Base-by-base conservation (phyloP, 2,329 filamentous ascomycete genomes). In the Ceratocystis harringtonii region DNA sequence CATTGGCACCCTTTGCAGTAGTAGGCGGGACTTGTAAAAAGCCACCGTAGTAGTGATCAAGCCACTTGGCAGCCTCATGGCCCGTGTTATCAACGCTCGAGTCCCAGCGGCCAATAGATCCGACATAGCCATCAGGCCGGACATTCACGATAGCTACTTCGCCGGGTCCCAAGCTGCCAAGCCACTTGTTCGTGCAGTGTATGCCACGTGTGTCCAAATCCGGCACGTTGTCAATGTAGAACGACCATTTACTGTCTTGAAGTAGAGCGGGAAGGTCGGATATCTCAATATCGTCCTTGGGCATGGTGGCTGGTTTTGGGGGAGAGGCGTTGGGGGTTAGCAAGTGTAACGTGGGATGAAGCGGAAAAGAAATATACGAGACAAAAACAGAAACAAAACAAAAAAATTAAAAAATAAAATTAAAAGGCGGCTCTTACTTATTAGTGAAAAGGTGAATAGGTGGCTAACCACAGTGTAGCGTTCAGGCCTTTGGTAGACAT, bases 71-170 rank as follows among this genome's bases (percentile, higher is more conserved):
- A 7, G 81, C 81, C 60, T 79, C 76, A 52, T 78, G 72, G 52
- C 81, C 81, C 5, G 79, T 74, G 52, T 79, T 78, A 65, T 81
- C 79, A 32, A 79, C 71, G 69, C 75, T 77, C 43, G 78, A 77
- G 71, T 81, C 79, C 79, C 79, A 81, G 50, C 79, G 74, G 57
- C 79, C 76, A 28, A 88, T 74, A n/a, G 80, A 83, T 1, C 87
- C 87, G 3, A 90, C 82, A 72, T 90, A 90, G 10, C 87, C 87
- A 73, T 90, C 87, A 0, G 87, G 87, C 4, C 87, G 79, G 1
- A 90, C 84, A 70, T 87, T 85, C 50, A 86, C 77, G 50, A 90
- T 80, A 3, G 81, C 84, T 5, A 87, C 80, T 69, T 87, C 81
- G 8, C 79, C 76, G 0, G 78, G 76, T 0, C 75, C 76, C 2